Evolutionary conservation across 345 rosid species (phyloP), one percentile per base, ranked within the genome.

Genomic region (Syzygium oleosum): DNA sequence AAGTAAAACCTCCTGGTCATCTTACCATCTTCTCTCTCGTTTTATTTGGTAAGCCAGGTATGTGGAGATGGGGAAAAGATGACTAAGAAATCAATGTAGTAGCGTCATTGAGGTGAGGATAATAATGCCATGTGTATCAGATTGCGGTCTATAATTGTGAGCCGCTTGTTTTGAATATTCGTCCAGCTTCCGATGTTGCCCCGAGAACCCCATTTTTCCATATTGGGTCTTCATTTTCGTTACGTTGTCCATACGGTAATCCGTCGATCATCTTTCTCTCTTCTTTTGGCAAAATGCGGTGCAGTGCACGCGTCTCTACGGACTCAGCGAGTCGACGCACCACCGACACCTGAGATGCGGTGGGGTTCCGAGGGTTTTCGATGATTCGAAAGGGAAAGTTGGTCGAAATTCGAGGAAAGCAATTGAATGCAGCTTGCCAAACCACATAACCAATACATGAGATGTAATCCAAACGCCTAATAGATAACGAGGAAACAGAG

Each of bases 271-370:
- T 68, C 43, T 31, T 31, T 65, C 78, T 65, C 78, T 65, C 78
- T 31, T 16, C 78, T 31, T 68, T 31, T 2, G 43, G 46, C 13
- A 4, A 21, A 38, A 17, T 9, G 22, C 12, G 4, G 23, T 34
- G 46, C 7, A 17, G 43, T 0, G 7, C 46, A 15, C 7, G 7
- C 25, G 0, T 0, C 49, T 19, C 15, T 2, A 2, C 4, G 12
- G 22, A 55, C 59, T 21, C 25, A 25, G 58, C 25, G 9, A 21
- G 49, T 38, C 0, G 8, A 19, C 27, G 4, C 1, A 13, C 83
- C 83, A 9, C 14, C 2, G 25, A 73, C 49, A 5, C 83, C 8
- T 1, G 0, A 38, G 49, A 73, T 38, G 83, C 25, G 9, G 25
- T 23, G 49, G 38, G 49, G 25, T 2, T 1, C 23, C 1, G 7